Evolutionary conservation across 371 early-diverging fungal genomes (phyloP).

Genomic region (Mucor piriformis): DNA sequence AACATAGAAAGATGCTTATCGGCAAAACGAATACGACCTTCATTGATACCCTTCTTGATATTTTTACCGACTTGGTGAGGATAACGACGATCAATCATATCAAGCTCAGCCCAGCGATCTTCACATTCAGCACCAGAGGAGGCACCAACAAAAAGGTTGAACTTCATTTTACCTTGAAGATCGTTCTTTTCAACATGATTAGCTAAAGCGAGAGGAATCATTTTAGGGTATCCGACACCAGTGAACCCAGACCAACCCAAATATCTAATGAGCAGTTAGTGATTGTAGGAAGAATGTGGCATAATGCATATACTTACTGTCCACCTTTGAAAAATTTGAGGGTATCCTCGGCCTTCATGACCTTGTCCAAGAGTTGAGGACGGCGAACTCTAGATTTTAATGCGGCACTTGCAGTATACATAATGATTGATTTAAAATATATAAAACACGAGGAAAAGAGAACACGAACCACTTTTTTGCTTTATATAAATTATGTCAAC

Average conservation of each 20-base stretch:
- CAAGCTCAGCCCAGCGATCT: slow-evolving; percentile 50
- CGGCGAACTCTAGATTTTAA: slow-evolving; percentile 53
- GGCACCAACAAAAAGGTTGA: slow-evolving; percentile 59
- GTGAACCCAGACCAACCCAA: slow-evolving; percentile 59
- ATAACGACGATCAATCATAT: slow-evolving; percentile 61
- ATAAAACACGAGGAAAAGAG: slow-evolving; percentile 11
- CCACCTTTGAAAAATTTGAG: slow-evolving; percentile 51
- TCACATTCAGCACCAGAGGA: slow-evolving; percentile 55
- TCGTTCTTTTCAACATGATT: slow-evolving; percentile 57
- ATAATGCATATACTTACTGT: slow-evolving; percentile 39
- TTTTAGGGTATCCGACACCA: slow-evolving; percentile 60
- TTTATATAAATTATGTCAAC: slow-evolving; percentile 5
- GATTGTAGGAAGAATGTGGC: neutral
- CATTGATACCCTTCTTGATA: slow-evolving; percentile 58
- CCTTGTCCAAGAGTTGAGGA: slow-evolving; percentile 48
- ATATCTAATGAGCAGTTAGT: slow-evolving; percentile 31
- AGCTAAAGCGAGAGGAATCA: slow-evolving; percentile 54
- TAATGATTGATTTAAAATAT: slow-evolving; percentile 6
- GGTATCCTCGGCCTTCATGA: slow-evolving; percentile 52
- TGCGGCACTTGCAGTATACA: slow-evolving; percentile 50
- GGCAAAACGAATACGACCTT: slow-evolving; percentile 57
- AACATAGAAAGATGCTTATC: slow-evolving; percentile 64
- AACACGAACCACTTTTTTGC: slow-evolving; percentile 9
- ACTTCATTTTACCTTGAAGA: slow-evolving; percentile 56
- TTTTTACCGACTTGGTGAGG: slow-evolving; percentile 60